Base-by-base conservation (phyloP, 2,329 filamentous ascomycete species). In the Epichloe scottii region DNA sequence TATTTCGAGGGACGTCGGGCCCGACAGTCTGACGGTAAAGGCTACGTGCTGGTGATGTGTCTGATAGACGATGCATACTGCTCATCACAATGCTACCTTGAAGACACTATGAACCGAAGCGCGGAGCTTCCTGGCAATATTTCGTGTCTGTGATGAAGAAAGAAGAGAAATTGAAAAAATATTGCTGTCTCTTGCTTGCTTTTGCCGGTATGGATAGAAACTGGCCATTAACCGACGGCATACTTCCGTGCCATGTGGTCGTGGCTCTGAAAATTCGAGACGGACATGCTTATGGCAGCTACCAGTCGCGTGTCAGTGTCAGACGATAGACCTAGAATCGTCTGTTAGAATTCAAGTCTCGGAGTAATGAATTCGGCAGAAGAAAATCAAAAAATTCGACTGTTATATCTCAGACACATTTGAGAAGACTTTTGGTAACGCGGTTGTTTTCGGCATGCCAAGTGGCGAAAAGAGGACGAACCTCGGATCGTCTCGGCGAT, bases 361-460 rank as follows among this genome's bases (percentile, higher is more conserved):
- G 10, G 6, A 3, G 23, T 19, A 8, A 15, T 26, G 4, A 4
- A 35, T 5, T 7, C 5, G 4, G 12, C 19, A 3, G 14, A n/a
- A n/a, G 2, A 38, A 10, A 47, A 14, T 21, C 21, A 23, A 17
- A 37, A 35, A 34, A 8, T 21, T 14, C 3, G 8, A 10, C 30
- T 30, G 4, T 33, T 2, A 26, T 41, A 51, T 59, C 64, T 81
- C 78, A 81, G 76, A 81, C 65, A 71, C 62, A 55, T 63, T 75
- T 78, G 80, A 84, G 80, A 83, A 84, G 80, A 83, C 82, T 70
- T 67, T 64, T 50, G 56, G 66, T 72, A 70, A 71, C 71, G 78
- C 80, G 81, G 80, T 79, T 74, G 68, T 77, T 77, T 66, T 78
- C 80, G 75, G 68, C 79, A 82, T 68, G 57, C 59, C 61, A 54